phyloP scores from a whole-genome alignment of 2,329 filamentous ascomycete species.

The Colletotrichum filicis region DNA sequence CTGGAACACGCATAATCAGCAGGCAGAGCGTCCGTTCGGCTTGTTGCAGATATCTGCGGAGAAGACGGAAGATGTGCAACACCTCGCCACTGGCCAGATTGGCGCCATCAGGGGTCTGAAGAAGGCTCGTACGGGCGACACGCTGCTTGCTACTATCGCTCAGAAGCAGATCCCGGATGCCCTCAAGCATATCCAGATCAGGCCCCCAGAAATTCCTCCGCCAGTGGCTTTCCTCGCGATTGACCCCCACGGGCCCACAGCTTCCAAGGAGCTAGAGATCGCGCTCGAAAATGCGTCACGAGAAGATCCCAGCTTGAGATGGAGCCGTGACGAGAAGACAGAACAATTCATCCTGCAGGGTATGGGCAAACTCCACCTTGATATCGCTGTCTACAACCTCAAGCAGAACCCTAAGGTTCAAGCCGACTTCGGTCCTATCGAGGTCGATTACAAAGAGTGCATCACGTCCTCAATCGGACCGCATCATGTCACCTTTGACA shows the following conservation, averaged over 20 bases:
- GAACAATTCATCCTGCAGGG: slow-evolving; percentile 94
- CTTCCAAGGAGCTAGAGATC: slow-evolving; percentile 82
- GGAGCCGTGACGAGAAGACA: slow-evolving; percentile 86
- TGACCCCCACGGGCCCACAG: slow-evolving; percentile 80
- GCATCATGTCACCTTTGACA: slow-evolving; percentile 77
- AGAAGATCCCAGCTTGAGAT: slow-evolving; percentile 92
- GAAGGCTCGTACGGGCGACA: slow-evolving; percentile 92
- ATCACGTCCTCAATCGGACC: slow-evolving; percentile 67
- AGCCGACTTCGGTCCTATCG: slow-evolving; percentile 88
- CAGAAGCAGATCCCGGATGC: slow-evolving; percentile 72
- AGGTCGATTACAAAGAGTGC: slow-evolving; percentile 94
- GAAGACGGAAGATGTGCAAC: slow-evolving; percentile 85
- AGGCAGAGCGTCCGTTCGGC: slow-evolving; percentile 82
- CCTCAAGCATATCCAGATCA: slow-evolving; percentile 81
- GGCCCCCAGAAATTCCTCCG: slow-evolving; percentile 88
- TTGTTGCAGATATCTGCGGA: slow-evolving; percentile 91
- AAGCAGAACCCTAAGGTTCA: slow-evolving; percentile 89
- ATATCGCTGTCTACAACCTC: slow-evolving; percentile 89
- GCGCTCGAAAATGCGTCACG: slow-evolving; percentile 82
- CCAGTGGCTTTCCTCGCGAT: slow-evolving; percentile 97
- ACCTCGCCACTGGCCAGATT: slow-evolving; percentile 88
- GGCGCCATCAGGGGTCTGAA: slow-evolving; percentile 93
- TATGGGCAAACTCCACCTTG: slow-evolving; percentile 96
- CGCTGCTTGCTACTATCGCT: slow-evolving; percentile 78
- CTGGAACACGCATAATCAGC: slow-evolving; percentile 87